Evolutionary conservation across 2,329 filamentous ascomycete species (phyloP), one percentile per base, ranked within the genome.

Genomic region (Fusarium fracticaudum): DNA sequence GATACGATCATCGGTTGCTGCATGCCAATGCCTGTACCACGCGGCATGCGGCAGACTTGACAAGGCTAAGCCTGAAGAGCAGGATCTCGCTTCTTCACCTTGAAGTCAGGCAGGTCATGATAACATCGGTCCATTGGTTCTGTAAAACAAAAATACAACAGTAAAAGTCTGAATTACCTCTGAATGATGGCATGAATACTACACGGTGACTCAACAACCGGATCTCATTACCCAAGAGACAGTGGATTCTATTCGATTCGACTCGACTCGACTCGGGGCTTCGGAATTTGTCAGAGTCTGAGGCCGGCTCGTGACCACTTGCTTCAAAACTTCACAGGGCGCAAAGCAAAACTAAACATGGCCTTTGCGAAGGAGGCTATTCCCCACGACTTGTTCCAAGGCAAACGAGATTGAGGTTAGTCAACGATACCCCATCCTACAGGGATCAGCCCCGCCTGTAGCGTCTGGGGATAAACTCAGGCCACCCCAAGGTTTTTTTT

Each of bases 321-420:
- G 60, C 53, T 65, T 58, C 67, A 70, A 70, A 70, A 70, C 64
- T 60, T 62, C 67, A 70, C 67, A 71, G 67, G 67, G 67, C 60
- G 31, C 33, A 66, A 55, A 71, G 66, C 18, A 66, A 70, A 60
- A 60, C 60, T 45, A 41, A 70, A 70, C 67, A 70, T 70, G 67
- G 66, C 40, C 57, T 55, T 57, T 48, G 71, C 53, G n/a, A 44
- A 40, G 22, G 38, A 69, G 51, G 51, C 51, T 54, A 69, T 57
- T 73, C 70, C 70, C 70, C 70, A 71, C 65, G 70, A 41, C 70
- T 33, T 51, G 37, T 73, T 74, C 71, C 71, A 73, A 73, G 71
- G 71, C 71, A 73, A 71, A 74, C 71, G 71, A 73, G 71, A 73
- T 73, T 73, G 71, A 73, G 55, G 71, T 73, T 73, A 73, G 71